Conservation (phyloP, 2,329 filamentous ascomycete genomes). For the Hypomyces rosellus region DNA sequence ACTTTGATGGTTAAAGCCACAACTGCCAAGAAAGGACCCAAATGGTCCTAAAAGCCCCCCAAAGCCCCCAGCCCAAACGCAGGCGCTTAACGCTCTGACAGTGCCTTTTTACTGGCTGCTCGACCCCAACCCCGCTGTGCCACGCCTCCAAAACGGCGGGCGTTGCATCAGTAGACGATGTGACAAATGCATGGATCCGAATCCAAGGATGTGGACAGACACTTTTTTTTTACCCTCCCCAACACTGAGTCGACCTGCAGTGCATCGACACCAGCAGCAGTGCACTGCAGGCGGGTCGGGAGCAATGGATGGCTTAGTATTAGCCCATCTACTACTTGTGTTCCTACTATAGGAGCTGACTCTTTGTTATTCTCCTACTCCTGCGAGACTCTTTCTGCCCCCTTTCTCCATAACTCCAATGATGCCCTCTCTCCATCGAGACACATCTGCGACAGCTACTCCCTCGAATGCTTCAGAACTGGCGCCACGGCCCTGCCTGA, state of each 20-base stretch:
- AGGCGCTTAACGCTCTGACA: constrained; percentile 4
- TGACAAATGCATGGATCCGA: background rate
- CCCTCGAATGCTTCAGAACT: constrained; percentile 1
- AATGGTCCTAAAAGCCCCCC: too few relatives aligned
- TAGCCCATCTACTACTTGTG: too few relatives aligned
- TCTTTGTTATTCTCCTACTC: too few relatives aligned
- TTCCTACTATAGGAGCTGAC: too few relatives aligned
- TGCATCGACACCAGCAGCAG: background rate
- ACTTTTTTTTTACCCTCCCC: too few relatives aligned
- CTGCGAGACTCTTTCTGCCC: background rate
- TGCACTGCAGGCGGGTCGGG: background rate
- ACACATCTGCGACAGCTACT: constrained; percentile 7
- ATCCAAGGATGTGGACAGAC: too few relatives aligned
- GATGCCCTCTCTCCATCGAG: constrained; percentile 1
- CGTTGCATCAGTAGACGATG: constrained; percentile 10
- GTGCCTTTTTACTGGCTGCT: constrained; percentile 5
- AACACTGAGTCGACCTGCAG: too few relatives aligned
- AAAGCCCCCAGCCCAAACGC: background rate
- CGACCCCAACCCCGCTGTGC: background rate
- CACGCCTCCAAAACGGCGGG: constrained; percentile 8
- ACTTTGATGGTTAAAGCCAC: background rate
- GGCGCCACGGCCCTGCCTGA: background rate
- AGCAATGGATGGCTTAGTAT: too few relatives aligned
- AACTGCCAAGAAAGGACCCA: background rate
- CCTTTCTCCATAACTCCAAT: background rate